A percentile compares a stretch with the other conserved stretches of the same genome.
These are phyloP conservation scores for Pyrenophora teres DNA, from an alignment of 2,329 filamentous ascomycete genomes.

Conservation along the genomic window DNA sequence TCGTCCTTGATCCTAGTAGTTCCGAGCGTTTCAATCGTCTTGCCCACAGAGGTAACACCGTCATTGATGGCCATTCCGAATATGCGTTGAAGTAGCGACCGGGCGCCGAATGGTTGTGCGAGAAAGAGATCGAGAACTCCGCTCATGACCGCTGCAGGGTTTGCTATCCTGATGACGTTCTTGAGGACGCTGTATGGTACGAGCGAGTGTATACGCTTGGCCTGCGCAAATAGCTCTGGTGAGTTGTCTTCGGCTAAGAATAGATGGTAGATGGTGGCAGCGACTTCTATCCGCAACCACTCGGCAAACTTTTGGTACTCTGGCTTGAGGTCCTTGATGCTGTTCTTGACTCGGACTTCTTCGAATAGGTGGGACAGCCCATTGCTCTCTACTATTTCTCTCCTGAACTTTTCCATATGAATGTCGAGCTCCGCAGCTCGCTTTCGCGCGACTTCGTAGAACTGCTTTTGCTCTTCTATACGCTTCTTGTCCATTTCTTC, in stretches of 20 bases:
- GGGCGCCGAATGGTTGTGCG: conserved; percentile 88
- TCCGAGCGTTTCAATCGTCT: conserved; percentile 77
- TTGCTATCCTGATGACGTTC: conserved; percentile 95
- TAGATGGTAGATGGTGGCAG: conserved; percentile 93
- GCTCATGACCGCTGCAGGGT: conserved; percentile 97
- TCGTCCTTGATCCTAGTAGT: conserved; percentile 76
- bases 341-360: conserved; percentile 89
- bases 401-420: conserved; percentile 86
- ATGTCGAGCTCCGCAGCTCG: conserved; percentile 91
- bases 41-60: conserved; percentile 84
- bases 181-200: conserved; percentile 93
- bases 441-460: conserved; percentile 92
- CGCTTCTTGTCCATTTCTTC: conserved; percentile 85
- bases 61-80: conserved; percentile 91
- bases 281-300: conserved; percentile 96
- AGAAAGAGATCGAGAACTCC: conserved; percentile 92
- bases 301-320: conserved; percentile 99
- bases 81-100: conserved; percentile 90
- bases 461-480: conserved; percentile 88
- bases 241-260: conserved; percentile 99
- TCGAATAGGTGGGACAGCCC: conserved; percentile 90
- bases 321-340: conserved; percentile 83
- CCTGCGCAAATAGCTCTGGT: conserved; percentile 91
- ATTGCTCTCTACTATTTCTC: conserved; percentile 74
- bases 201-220: conserved; percentile 90